Evolutionary conservation across 495 filamentous ascomycete genomes (phyloP).

Genomic region (Ascobolus immersus): DNA sequence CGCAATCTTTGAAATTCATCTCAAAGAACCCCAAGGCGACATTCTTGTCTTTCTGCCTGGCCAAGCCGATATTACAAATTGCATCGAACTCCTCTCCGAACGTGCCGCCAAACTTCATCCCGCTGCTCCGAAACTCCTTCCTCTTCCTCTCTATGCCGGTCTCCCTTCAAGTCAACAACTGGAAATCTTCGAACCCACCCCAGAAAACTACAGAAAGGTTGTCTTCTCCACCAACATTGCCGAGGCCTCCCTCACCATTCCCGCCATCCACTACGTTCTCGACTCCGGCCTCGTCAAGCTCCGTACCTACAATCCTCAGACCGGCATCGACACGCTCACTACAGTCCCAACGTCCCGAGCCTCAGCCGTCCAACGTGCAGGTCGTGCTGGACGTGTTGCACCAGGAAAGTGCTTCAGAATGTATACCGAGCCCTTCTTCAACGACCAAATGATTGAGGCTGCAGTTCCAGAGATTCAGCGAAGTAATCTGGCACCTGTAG

Average conservation of each 20-base stretch:
- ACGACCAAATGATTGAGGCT: constrained; percentile 35
- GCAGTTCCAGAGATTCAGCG: constrained; percentile 81
- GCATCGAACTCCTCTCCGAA: constrained; percentile 53
- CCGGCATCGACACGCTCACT: constrained; percentile 81
- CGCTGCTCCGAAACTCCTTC: constrained; percentile 39
- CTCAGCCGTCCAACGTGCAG: constrained; percentile 74
- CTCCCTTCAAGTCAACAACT: constrained; percentile 75
- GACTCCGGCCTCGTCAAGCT: constrained; percentile 85
- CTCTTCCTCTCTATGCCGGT: constrained; percentile 71
- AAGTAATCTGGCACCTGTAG: constrained; percentile 67
- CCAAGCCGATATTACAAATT: constrained; percentile 73
- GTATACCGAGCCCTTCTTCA: constrained; percentile 57
- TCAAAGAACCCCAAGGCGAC: constrained; percentile 62
- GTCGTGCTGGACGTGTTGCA: constrained; percentile 72
- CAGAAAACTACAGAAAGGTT: constrained; percentile 67
- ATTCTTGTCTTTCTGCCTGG: constrained; percentile 83
- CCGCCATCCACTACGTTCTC: constrained; percentile 77
- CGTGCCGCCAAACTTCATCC: constrained; percentile 49
- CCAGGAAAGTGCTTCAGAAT: constrained; percentile 87
- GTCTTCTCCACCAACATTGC: constrained; percentile 92
- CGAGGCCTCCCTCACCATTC: constrained; percentile 84
- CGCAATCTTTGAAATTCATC: constrained; percentile 80
- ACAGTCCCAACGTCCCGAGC: constrained; percentile 72
- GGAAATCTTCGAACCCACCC: constrained; percentile 71
- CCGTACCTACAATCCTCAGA: constrained; percentile 61